Evolutionary conservation across 345 rosid species (phyloP).

Genomic region (Pistacia integerrima): DNA sequence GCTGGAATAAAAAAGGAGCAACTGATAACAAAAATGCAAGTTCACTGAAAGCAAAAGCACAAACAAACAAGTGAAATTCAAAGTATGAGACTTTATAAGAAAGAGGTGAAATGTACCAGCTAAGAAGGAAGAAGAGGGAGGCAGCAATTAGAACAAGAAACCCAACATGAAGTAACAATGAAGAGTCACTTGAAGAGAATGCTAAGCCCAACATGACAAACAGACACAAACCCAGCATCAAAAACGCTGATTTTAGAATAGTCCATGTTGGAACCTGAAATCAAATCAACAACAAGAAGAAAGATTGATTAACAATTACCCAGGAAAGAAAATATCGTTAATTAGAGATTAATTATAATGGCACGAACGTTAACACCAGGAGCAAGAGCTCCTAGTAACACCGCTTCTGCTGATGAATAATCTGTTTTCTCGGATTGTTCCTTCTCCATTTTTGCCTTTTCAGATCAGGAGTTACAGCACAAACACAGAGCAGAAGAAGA

Average conservation of each 20-base stretch:
- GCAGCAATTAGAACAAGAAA: conserved; percentile 70
- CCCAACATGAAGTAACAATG: conserved; percentile 68
- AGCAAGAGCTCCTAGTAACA: conserved; percentile 79
- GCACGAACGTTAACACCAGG: conserved; percentile 82
- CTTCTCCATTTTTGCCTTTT: conserved; percentile 26
- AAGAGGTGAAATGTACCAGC: conserved; percentile 51
- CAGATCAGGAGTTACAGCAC: background rate
- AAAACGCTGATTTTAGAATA: conserved; percentile 69
- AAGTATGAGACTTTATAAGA: background rate
- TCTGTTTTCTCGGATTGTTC: conserved; percentile 16
- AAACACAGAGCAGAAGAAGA: background rate
- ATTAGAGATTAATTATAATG: background rate
- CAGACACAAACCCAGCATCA: conserved; percentile 69
- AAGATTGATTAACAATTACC: background rate
- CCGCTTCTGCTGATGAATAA: conserved; percentile 68
- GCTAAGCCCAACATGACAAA: conserved; percentile 79
- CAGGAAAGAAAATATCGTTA: background rate
- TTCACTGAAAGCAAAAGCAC: background rate
- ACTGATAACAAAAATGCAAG: conserved; percentile 5
- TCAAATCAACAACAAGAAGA: conserved; percentile 12
- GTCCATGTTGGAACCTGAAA: conserved; percentile 88
- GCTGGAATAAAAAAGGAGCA: background rate
- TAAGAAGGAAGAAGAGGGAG: conserved; percentile 77
- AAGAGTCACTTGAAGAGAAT: conserved; percentile 72
- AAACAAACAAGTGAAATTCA: background rate